These are phyloP conservation scores for Calonectria montana DNA, from an alignment of 2,329 filamentous ascomycete genomes.

Conservation along the genomic window DNA sequence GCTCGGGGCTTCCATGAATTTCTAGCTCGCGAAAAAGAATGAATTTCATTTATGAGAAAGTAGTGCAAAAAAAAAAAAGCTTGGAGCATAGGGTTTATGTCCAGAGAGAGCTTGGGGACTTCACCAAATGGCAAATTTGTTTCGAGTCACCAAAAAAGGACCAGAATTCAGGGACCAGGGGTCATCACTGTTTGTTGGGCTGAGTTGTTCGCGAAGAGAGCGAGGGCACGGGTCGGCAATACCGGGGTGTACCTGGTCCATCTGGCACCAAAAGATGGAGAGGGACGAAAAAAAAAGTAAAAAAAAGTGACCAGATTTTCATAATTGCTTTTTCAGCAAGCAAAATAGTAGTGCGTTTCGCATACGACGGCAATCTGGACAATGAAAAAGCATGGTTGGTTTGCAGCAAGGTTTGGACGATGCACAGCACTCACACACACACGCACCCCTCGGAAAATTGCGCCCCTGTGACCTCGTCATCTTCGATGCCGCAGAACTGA, in stretches of 20 bases:
- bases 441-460: too few species aligned
- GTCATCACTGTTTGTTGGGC: background rate
- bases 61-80: background rate
- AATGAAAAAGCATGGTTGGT: background rate
- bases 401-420: background rate
- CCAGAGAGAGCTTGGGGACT: background rate
- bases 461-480: too few species aligned
- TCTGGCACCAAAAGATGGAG: background rate
- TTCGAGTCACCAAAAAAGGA: background rate
- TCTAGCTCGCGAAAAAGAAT: conserved; percentile 3
- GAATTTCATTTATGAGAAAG: background rate
- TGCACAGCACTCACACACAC: too few species aligned
- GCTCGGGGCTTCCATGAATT: conserved; percentile 8
- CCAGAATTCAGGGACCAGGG: conserved; percentile 4
- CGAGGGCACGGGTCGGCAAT: background rate
- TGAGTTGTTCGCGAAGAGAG: conserved; percentile 7
- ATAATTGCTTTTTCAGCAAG: background rate
- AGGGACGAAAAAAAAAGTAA: background rate
- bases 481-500: too few species aligned
- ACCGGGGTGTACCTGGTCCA: conserved; percentile 8
- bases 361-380: conserved; percentile 2
- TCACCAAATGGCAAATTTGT: background rate
- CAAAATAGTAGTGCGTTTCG: background rate
- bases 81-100: background rate
- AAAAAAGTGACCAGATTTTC: background rate